Evolutionary conservation across 2,329 filamentous ascomycete species (phyloP).

Genomic region (Diplodia sapinea): DNA sequence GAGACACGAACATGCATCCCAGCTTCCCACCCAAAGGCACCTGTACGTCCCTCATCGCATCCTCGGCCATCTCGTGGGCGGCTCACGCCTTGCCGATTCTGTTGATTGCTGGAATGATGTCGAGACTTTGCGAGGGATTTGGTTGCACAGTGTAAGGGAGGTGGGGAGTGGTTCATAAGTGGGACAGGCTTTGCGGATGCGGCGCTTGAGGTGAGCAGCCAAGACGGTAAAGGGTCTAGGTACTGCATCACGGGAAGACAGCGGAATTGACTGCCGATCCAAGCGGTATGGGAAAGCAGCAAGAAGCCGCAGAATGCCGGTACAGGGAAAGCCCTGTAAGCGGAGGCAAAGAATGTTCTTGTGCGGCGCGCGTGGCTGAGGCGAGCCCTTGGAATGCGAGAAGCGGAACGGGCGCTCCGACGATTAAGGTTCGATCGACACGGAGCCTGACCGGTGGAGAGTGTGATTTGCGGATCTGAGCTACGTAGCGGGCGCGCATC

Average conservation of each 20-base stretch:
- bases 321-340: neutral
- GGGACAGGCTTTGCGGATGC: neutral
- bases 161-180: neutral
- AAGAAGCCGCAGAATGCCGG: neutral
- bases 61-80: neutral
- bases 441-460: neutral
- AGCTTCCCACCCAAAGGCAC: constrained; percentile 15
- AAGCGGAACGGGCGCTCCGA: neutral
- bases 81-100: neutral
- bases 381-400: neutral
- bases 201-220: neutral
- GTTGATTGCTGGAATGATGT: neutral
- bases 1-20: constrained; percentile 11
- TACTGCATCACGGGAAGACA: neutral
- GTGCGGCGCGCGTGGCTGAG: neutral
- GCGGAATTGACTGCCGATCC: constrained; percentile 3
- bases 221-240: neutral
- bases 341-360: neutral
- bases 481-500: constrained; percentile 5
- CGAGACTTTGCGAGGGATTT: neutral
- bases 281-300: neutral
- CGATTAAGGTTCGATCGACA: constrained; percentile 5
- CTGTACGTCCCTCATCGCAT: constrained; percentile 2
- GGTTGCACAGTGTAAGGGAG: neutral
- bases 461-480: neutral